Evolutionary conservation across 441 rosid species (phyloP).

Genomic region (Brassica balearica): DNA sequence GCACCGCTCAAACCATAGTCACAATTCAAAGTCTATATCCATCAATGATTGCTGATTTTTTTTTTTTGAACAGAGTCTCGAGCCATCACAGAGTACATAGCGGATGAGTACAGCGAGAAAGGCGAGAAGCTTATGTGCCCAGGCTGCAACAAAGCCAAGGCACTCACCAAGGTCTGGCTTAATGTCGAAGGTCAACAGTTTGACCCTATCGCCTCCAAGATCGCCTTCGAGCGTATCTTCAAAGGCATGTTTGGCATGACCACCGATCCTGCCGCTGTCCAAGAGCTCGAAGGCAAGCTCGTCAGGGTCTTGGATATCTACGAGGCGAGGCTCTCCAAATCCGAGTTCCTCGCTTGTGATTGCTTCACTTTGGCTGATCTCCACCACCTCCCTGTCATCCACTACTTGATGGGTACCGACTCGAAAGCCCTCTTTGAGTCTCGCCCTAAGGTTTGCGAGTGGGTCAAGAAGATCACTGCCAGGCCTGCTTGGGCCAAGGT

Average conservation of each 20-base stretch:
- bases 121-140: slow-evolving; percentile 52
- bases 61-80: slow-evolving; percentile 57
- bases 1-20: too few relatives aligned
- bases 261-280: slow-evolving; percentile 54
- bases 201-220: slow-evolving; percentile 57
- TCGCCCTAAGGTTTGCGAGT: slow-evolving; percentile 64
- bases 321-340: slow-evolving; percentile 60
- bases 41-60: background rate
- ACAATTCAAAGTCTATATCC: too few relatives aligned
- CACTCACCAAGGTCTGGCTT: slow-evolving; percentile 53
- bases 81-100: slow-evolving; percentile 65
- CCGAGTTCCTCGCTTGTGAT: slow-evolving; percentile 70
- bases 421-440: slow-evolving; percentile 55
- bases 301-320: slow-evolving; percentile 69
- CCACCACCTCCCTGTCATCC: slow-evolving; percentile 66
- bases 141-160: slow-evolving; percentile 47
- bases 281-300: slow-evolving; percentile 60
- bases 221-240: slow-evolving; percentile 53
- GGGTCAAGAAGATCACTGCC: slow-evolving; percentile 65
- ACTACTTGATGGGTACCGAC: slow-evolving; percentile 50
- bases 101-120: slow-evolving; percentile 53
- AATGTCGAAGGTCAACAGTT: slow-evolving; percentile 73
- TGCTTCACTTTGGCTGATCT: slow-evolving; percentile 75
- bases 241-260: slow-evolving; percentile 61
- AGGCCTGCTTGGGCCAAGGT: slow-evolving; percentile 84